Conservation (phyloP, 768 basidiomycete species). For the Pulveroboletus frians region DNA sequence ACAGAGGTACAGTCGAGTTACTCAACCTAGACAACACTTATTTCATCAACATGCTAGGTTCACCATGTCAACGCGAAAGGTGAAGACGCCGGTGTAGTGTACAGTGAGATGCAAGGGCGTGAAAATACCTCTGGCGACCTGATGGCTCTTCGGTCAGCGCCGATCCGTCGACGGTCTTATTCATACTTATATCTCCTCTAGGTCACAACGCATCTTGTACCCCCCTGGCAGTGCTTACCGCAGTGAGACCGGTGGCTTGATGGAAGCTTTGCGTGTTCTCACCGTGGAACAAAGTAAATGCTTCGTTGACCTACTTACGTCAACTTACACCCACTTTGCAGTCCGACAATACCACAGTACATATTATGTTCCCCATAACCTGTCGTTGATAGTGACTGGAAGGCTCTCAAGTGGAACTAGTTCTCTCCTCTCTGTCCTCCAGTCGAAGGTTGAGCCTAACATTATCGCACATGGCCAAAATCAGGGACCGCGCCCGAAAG, state of each 20-base stretch:
- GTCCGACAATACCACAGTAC: slow-evolving; percentile 85
- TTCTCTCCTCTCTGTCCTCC: slow-evolving; percentile 76
- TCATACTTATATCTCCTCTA: slow-evolving; percentile 27
- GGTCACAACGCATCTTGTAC: slow-evolving; percentile 76
- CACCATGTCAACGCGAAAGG: slow-evolving; percentile 91
- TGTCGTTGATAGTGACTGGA: slow-evolving; percentile 84
- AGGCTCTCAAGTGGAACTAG: slow-evolving; percentile 72
- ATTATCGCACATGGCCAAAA: slow-evolving; percentile 73
- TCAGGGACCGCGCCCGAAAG: slow-evolving; percentile 61
- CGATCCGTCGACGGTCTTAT: background rate
- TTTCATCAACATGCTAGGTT: slow-evolving; percentile 49
- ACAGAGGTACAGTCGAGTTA: slow-evolving; percentile 44
- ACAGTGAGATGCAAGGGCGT: slow-evolving; percentile 94
- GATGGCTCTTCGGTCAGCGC: slow-evolving; percentile 74
- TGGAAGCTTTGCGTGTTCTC: slow-evolving; percentile 83
- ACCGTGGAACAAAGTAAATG: slow-evolving; percentile 81
- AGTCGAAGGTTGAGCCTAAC: slow-evolving; percentile 76
- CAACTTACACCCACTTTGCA: slow-evolving; percentile 32
- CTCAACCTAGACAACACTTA: background rate
- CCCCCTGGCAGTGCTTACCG: slow-evolving; percentile 82
- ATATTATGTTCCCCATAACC: slow-evolving; percentile 93
- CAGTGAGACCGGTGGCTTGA: slow-evolving; percentile 94
- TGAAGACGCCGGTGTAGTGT: slow-evolving; percentile 92
- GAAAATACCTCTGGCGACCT: slow-evolving; percentile 90
- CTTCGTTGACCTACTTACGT: slow-evolving; percentile 1